A percentile compares a stretch with the other conserved stretches of the same genome.
These are phyloP conservation scores for Penicillium tannophilum DNA, from an alignment of 495 filamentous ascomycete genomes.

Conservation along the genomic window DNA sequence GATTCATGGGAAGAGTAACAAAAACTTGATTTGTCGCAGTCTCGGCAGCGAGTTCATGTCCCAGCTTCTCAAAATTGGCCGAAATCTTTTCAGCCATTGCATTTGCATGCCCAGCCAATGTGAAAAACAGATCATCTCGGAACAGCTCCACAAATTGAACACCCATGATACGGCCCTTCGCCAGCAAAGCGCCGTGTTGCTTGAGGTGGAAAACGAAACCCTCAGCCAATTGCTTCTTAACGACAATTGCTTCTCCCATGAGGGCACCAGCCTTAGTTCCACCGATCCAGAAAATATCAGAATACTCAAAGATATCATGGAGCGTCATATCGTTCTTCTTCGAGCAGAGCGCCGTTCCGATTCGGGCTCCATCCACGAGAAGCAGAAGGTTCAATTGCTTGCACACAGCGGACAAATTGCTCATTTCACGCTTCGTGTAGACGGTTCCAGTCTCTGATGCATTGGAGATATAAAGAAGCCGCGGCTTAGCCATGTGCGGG, in stretches of 20 bases:
- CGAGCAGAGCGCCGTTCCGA: conserved; percentile 41
- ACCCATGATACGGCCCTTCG: conserved; percentile 45
- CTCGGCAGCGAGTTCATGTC: conserved; percentile 32
- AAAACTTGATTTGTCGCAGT: conserved; percentile 46
- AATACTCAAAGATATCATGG: conserved; percentile 40
- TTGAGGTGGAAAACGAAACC: conserved; percentile 49
- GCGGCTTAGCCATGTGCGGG: conserved; percentile 48
- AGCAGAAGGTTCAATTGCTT: conserved; percentile 37
- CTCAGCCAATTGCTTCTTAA: conserved; percentile 37
- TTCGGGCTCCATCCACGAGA: conserved; percentile 45
- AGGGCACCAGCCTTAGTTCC: conserved; percentile 48
- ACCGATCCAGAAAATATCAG: conserved; percentile 51
- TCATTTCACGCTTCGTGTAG: conserved; percentile 40
- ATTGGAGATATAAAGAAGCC: conserved; percentile 47
- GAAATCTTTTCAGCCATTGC: conserved; percentile 41
- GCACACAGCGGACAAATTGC: conserved; percentile 34
- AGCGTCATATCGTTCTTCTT: conserved; percentile 36
- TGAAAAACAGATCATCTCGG: conserved; percentile 40
- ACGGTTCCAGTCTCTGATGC: conserved; percentile 47
- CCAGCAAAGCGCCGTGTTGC: conserved; percentile 47
- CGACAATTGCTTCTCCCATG: conserved; percentile 47
- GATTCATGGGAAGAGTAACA: conserved; percentile 26
- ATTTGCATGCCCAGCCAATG: conserved; percentile 44
- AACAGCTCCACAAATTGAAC: conserved; percentile 50
- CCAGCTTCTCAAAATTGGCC: conserved; percentile 29